Evolutionary conservation across 345 rosid species (phyloP).

Genomic region (Lepidium aucheri): DNA sequence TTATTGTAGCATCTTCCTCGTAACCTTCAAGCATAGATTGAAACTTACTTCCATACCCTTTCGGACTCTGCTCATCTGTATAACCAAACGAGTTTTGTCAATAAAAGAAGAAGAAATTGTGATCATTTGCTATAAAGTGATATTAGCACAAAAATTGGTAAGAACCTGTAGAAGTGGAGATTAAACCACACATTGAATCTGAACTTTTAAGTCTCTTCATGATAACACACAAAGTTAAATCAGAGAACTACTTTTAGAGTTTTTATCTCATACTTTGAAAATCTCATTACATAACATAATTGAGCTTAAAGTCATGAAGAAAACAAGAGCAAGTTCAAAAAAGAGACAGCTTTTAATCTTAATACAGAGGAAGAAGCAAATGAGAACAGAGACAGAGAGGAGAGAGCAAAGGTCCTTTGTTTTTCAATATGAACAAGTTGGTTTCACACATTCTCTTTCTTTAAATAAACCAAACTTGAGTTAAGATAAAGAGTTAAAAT

Average conservation of each 20-base stretch:
- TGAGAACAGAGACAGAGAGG: not conserved
- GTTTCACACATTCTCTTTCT: constrained; percentile 31
- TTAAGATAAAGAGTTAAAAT: constrained; percentile 40
- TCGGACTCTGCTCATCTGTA: constrained; percentile 62
- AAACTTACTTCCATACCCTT: constrained; percentile 51
- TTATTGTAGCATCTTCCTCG: constrained; percentile 61
- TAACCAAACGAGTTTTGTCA: not conserved
- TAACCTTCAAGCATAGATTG: constrained; percentile 73
- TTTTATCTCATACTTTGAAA: not conserved
- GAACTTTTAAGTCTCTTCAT: constrained; percentile 92
- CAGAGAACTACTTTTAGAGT: not conserved
- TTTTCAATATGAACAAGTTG: constrained; percentile 36
- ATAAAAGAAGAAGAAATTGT: not conserved
- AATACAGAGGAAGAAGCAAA: not conserved
- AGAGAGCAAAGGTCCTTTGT: constrained; percentile 3
- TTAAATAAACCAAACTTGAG: constrained; percentile 69
- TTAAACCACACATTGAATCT: constrained; percentile 80
- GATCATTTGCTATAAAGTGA: not conserved
- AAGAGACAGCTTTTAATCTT: not conserved
- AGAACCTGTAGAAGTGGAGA: constrained; percentile 74
- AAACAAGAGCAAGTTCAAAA: constrained; percentile 2
- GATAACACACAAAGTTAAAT: constrained; percentile 14
- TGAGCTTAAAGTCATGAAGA: constrained; percentile 34
- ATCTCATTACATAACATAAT: constrained; percentile 11
- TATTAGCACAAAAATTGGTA: too few species aligned